Evolutionary conservation across 2,329 filamentous ascomycete species (phyloP).

Genomic region (Fusarium sp.): DNA sequence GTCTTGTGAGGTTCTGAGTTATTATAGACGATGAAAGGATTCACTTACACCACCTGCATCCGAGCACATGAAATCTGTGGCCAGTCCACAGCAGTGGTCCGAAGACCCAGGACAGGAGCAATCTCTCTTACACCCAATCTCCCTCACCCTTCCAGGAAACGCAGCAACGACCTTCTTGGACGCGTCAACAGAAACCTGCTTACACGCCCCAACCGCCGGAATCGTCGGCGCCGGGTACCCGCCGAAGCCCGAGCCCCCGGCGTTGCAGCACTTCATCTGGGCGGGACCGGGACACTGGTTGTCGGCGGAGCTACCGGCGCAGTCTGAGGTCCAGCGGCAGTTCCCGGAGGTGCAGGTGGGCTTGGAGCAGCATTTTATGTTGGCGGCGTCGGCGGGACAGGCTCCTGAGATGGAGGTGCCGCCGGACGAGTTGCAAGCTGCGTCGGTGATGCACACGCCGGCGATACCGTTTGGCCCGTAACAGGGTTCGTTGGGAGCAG

Average conservation of each 20-base stretch:
- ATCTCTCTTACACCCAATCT: slow-evolving; percentile 50
- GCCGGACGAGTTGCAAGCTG: slow-evolving; percentile 51
- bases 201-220: slow-evolving; percentile 51
- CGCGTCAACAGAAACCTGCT: slow-evolving; percentile 51
- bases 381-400: slow-evolving; percentile 52
- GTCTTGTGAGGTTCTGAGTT: neutral
- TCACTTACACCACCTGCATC: slow-evolving; percentile 53
- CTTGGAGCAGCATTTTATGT: slow-evolving; percentile 58
- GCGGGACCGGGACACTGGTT: slow-evolving; percentile 54
- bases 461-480: slow-evolving; percentile 40
- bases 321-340: slow-evolving; percentile 55
- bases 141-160: slow-evolving; percentile 51
- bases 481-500: slow-evolving; percentile 50
- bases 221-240: slow-evolving; percentile 50
- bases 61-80: slow-evolving; percentile 54
- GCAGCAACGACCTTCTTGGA: slow-evolving; percentile 51
- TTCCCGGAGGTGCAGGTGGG: slow-evolving; percentile 51
- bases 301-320: slow-evolving; percentile 45
- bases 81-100: slow-evolving; percentile 54
- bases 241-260: slow-evolving; percentile 48
- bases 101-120: slow-evolving; percentile 49
- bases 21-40: neutral
- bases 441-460: slow-evolving; percentile 54
- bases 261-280: slow-evolving; percentile 55
- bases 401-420: slow-evolving; percentile 53